These are phyloP conservation scores for Spathaspora arborariae DNA, from an alignment of 805 yeast genomes.

Conservation along the genomic window DNA sequence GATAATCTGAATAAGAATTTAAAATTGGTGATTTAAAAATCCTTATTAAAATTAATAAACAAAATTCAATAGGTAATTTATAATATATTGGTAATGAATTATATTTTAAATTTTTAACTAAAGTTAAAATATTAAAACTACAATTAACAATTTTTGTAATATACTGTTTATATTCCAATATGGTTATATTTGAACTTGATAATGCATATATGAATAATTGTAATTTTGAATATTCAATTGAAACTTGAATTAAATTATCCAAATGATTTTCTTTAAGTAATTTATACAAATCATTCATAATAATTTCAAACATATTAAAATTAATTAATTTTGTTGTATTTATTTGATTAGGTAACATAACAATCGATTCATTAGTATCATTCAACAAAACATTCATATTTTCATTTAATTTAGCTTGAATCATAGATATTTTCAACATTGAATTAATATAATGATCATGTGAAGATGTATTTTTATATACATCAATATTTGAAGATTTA, in stretches of 20 bases:
- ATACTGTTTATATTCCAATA: slow-evolving; percentile 25
- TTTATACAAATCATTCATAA: slow-evolving; percentile 26
- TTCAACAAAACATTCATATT: slow-evolving; percentile 30
- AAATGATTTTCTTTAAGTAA: slow-evolving; percentile 12
- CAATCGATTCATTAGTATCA: slow-evolving; percentile 11
- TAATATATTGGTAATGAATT: slow-evolving; percentile 39
- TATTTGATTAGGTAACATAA: slow-evolving; percentile 9
- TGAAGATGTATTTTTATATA: slow-evolving; percentile 3
- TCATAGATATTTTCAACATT: slow-evolving; percentile 27
- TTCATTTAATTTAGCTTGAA: slow-evolving; percentile 39
- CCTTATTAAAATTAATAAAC: slow-evolving; percentile 26
- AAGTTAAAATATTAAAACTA: slow-evolving; percentile 23
- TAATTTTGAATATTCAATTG: slow-evolving; percentile 34
- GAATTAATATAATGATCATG: slow-evolving; percentile 23
- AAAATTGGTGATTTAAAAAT: slow-evolving; percentile 30
- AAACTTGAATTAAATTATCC: slow-evolving; percentile 23
- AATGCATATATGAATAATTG: slow-evolving; percentile 37
- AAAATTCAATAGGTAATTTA: slow-evolving; percentile 35
- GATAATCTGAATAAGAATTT: slow-evolving; percentile 20
- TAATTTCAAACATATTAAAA: slow-evolving; percentile 41
- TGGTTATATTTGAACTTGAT: slow-evolving; percentile 19
- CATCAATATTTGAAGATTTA: slow-evolving; percentile 26
- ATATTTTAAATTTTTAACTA: slow-evolving; percentile 13
- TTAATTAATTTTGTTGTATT: slow-evolving; percentile 31
- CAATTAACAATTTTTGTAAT: slow-evolving; percentile 25